Evolutionary conservation across 2,329 filamentous ascomycete genomes (phyloP).

Genomic region (Aspergillus chevalieri): DNA sequence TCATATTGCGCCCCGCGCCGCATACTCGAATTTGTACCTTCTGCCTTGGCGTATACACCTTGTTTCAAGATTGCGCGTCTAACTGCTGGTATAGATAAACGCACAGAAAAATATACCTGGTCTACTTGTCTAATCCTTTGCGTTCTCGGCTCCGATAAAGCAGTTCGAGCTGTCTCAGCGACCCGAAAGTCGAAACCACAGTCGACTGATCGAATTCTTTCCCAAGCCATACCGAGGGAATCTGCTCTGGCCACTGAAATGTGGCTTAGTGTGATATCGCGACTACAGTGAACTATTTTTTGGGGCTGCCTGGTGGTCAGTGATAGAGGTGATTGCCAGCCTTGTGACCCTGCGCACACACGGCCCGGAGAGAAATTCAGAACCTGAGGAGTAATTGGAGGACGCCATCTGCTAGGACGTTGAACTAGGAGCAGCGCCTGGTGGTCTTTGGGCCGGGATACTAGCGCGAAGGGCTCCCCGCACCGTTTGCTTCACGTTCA

Average conservation of each 20-base stretch:
- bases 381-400: not conserved
- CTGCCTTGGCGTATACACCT: not conserved
- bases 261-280: not conserved
- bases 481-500: not conserved
- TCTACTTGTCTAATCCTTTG: not conserved
- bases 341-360: not conserved
- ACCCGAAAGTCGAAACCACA: not conserved
- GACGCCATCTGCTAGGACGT: not conserved
- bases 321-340: not conserved
- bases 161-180: not conserved
- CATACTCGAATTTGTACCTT: not conserved
- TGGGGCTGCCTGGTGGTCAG: not conserved
- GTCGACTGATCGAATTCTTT: not conserved
- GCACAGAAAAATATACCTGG: not conserved
- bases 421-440: not conserved
- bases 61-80: not conserved
- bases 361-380: not conserved
- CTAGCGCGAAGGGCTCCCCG: not conserved
- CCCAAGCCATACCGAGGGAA: not conserved
- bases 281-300: not conserved
- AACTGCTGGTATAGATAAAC: not conserved
- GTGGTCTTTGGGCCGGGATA: not conserved
- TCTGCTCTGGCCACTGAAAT: not conserved
- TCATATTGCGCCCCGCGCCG: not conserved
- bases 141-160: not conserved